Conservation (phyloP, 129 eudicot genomes). For the Centrapalus pauciflorus region DNA sequence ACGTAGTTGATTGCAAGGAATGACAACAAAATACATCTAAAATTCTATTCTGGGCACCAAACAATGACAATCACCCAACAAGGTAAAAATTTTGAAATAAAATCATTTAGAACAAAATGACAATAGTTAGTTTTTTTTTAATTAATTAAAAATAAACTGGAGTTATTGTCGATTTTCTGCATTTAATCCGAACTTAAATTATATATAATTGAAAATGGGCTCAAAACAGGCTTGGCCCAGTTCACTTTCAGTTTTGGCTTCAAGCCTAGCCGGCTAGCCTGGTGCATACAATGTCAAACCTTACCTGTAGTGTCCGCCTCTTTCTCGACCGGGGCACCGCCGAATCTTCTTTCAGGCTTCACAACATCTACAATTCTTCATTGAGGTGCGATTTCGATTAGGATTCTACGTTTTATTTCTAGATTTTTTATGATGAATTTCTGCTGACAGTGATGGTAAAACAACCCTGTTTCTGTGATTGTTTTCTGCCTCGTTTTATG, state of each 20-base stretch:
- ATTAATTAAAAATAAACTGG: no score
- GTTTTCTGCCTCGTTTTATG: not conserved
- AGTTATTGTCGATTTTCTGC: no score
- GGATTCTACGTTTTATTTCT: not conserved
- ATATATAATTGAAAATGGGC: not conserved
- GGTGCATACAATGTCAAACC: slow-evolving; percentile 16
- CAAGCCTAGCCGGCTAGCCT: not conserved
- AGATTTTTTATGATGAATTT: not conserved
- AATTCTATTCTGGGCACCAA: no score
- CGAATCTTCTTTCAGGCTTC: slow-evolving; percentile 1
- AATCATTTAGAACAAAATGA: no score
- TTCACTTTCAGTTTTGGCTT: not conserved
- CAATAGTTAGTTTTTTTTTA: no score
- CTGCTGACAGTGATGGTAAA: not conserved
- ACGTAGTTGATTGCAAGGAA: no score
- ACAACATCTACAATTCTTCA: not conserved
- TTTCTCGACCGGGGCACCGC: slow-evolving; percentile 6
- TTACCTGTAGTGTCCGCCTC: not conserved
- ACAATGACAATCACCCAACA: no score
- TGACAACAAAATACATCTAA: no score
- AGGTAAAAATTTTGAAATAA: no score
- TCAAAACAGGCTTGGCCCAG: not conserved
- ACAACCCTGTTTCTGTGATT: not conserved
- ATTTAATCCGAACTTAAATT: not conserved
- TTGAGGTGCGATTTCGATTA: slow-evolving; percentile 7